These are phyloP conservation scores for Neofusicoccum sp. DNA, from an alignment of 2,329 filamentous ascomycete species.

Conservation along the genomic window DNA sequence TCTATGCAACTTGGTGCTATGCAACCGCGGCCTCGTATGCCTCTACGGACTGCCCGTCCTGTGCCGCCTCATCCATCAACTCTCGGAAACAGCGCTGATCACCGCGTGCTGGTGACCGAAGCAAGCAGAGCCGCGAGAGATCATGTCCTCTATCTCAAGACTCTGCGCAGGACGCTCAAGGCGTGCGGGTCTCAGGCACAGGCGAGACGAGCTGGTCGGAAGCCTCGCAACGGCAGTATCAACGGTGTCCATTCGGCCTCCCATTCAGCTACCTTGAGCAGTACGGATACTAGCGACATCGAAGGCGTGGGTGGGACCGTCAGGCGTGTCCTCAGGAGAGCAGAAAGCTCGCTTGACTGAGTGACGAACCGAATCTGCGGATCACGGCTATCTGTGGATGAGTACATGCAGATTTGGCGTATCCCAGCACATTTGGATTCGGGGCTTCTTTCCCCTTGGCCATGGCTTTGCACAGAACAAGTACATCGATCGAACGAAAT, in stretches of 20 bases:
- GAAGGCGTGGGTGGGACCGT: slow-evolving; percentile 7
- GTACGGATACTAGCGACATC: slow-evolving; percentile 5
- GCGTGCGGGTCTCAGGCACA: slow-evolving; percentile 13
- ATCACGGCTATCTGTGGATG: slow-evolving; percentile 4
- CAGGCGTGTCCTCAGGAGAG: slow-evolving; percentile 2
- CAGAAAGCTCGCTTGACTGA: slow-evolving; percentile 7
- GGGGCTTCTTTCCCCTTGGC: neutral
- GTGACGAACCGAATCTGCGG: neutral
- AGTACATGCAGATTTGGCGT: slow-evolving; percentile 9
- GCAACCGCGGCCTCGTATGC: slow-evolving; percentile 22
- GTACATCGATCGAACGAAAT: neutral
- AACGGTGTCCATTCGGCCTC: neutral
- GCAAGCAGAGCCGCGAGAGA: slow-evolving; percentile 1
- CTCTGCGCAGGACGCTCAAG: slow-evolving; percentile 8
- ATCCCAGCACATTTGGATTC: slow-evolving; percentile 6
- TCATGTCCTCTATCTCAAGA: slow-evolving; percentile 16
- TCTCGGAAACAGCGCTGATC: slow-evolving; percentile 30
- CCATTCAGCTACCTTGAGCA: slow-evolving; percentile 10
- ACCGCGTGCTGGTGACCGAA: slow-evolving; percentile 28
- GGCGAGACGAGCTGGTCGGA: slow-evolving; percentile 1
- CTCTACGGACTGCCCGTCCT: slow-evolving; percentile 26
- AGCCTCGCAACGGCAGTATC: slow-evolving; percentile 10
- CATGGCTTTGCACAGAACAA: neutral
- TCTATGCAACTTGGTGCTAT: slow-evolving; percentile 20
- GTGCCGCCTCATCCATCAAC: slow-evolving; percentile 29